phyloP scores from a whole-genome alignment of 2,329 filamentous ascomycete species.

The Rhinocladiella mackenziei region DNA sequence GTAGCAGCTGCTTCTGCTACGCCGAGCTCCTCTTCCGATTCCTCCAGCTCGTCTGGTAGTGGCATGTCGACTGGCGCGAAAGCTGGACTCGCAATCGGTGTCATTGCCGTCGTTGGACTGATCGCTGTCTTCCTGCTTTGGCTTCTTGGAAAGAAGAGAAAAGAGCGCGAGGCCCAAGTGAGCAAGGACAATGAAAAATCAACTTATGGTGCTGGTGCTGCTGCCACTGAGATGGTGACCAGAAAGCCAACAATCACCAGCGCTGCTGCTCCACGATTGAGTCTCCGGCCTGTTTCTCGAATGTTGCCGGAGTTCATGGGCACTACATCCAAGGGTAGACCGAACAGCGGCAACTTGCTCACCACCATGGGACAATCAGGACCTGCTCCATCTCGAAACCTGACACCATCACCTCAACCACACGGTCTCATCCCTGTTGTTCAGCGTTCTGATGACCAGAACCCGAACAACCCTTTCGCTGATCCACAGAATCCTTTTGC shows the following conservation, averaged over 20 bases:
- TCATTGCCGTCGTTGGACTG: constrained; percentile 65
- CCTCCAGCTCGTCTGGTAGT: constrained; percentile 29
- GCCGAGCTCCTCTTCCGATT: constrained; percentile 16
- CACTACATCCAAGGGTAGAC: constrained; percentile 32
- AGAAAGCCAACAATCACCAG: constrained; percentile 36
- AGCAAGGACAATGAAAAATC: constrained; percentile 62
- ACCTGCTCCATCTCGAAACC: constrained; percentile 11
- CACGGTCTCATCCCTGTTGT: constrained; percentile 17
- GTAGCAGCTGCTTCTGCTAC: constrained; percentile 21
- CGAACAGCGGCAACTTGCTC: constrained; percentile 30
- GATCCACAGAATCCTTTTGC: constrained; percentile 26
- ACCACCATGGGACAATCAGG: constrained; percentile 25
- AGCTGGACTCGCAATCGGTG: constrained; percentile 80
- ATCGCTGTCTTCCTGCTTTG: constrained; percentile 68
- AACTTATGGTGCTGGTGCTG: constrained; percentile 32
- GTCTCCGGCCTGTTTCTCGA: constrained; percentile 77
- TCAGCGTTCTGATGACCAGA: constrained; percentile 9
- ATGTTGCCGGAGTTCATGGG: constrained; percentile 66
- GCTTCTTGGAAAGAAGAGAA: constrained; percentile 68
- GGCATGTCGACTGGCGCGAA: constrained; percentile 53
- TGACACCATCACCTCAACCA: constrained; percentile 18
- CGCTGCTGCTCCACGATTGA: constrained; percentile 69
- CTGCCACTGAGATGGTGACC: constrained; percentile 36
- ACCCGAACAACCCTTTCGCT: constrained; percentile 29
- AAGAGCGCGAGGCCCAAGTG: constrained; percentile 48